A percentile compares a stretch with the other conserved stretches of the same genome.
Evolutionary conservation across 345 rosid species (phyloP).

Genomic region (Lumnitzera racemosa): DNA sequence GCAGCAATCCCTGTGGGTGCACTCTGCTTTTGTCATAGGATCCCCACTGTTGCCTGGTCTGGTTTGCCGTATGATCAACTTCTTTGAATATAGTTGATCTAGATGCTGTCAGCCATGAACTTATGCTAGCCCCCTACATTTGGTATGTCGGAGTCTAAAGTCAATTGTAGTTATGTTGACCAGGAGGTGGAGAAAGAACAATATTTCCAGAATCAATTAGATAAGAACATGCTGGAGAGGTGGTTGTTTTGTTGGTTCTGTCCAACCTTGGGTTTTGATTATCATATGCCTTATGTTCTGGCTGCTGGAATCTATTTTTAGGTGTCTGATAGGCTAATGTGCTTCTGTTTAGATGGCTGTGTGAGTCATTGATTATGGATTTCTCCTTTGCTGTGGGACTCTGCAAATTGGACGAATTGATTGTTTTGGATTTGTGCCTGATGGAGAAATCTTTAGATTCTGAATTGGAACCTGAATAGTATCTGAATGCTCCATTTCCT

Average conservation of each 20-base stretch:
- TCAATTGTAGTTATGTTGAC: slow-evolving; percentile 20
- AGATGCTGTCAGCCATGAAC: slow-evolving; percentile 37
- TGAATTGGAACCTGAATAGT: slow-evolving; percentile 53
- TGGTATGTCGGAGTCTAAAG: slow-evolving; percentile 16
- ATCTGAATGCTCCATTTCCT: slow-evolving; percentile 37
- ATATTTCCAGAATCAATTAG: slow-evolving; percentile 18
- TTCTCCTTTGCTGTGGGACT: slow-evolving; percentile 23
- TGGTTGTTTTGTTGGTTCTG: slow-evolving; percentile 15
- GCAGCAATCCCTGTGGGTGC: slow-evolving; percentile 17
- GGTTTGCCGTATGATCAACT: slow-evolving; percentile 15
- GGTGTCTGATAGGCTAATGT: slow-evolving; percentile 22
- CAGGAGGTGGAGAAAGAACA: slow-evolving; percentile 15
- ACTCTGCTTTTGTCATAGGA: slow-evolving; percentile 10
- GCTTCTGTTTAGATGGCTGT: slow-evolving; percentile 20
- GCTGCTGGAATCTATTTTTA: slow-evolving; percentile 16
- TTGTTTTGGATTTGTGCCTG: slow-evolving; percentile 29
- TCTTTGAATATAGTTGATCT: slow-evolving; percentile 22
- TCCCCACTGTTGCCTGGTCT: slow-evolving; percentile 17
- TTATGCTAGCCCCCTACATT: slow-evolving; percentile 31
- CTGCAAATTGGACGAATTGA: slow-evolving; percentile 19
- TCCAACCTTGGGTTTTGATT: slow-evolving; percentile 23
- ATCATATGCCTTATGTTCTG: slow-evolving; percentile 21
- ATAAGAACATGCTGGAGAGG: slow-evolving; percentile 27
- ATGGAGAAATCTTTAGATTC: slow-evolving; percentile 43
- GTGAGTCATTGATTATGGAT: slow-evolving; percentile 33